Base-by-base conservation (phyloP, 495 filamentous ascomycete species). In the Choiromyces venosus region DNA sequence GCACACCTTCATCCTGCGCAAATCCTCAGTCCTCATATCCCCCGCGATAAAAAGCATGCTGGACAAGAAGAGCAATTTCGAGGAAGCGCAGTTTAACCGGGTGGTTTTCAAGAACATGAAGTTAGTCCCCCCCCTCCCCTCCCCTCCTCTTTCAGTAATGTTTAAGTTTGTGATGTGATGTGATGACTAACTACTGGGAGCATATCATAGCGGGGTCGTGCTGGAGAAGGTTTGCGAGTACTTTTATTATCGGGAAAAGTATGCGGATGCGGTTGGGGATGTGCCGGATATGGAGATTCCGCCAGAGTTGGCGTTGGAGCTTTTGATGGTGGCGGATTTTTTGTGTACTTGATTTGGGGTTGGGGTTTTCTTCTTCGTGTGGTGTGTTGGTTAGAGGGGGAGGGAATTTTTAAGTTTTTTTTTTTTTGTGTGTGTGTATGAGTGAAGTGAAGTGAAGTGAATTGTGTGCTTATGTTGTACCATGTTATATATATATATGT, bases 191-290 rank as follows among this genome's bases (percentile, higher is more conserved):
- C n/a, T n/a, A n/a, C n/a, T n/a, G 33, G 10, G 1, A 40, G 21
- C 14, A n/a, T 1, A 6, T 1, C 64, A 37, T 76, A 97, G 93
- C 81, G 93, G 90, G 65, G 79, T 91, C 21, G 88, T 97, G 37
- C 88, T 99, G 4, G 93, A 96, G 81, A 94, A 93, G 83, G 91
- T 97, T 46, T 92, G 89, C 82, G 92, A 97, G 84, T 97, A 97
- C 83, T 91, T 96, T 73, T 91, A 92, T 76, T 97, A 94, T 84
- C 91, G 91, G 82, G 87, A 96, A 82, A 93, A 92, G 82, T 87
- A 95, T 82, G 89, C 87, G 71, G 88, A 94, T 72, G 84, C 84
- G 73, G 12, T 4, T n/a, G 86, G 87, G 67, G 89, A 96, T 74
- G 92, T 97, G 33, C 88, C 92, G 7, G 95, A 99, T 82, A 93